A percentile compares a stretch with the other conserved stretches of the same genome.
Evolutionary conservation across 805 yeast genomes (phyloP).

Genomic region (Wickerhamiella occidentalis): DNA sequence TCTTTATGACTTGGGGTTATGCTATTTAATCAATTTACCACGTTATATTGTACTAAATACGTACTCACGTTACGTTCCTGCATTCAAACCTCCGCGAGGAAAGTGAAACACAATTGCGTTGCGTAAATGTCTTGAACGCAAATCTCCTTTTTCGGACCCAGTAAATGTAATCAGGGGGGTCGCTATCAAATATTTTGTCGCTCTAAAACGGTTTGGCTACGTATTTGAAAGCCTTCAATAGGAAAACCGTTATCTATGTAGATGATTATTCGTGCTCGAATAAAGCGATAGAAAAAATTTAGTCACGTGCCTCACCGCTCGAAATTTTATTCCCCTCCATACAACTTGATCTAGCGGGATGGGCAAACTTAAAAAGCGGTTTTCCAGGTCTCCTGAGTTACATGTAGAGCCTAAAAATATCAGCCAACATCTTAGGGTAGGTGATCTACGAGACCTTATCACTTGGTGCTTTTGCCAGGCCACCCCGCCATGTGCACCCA

Average conservation of each 20-base stretch:
- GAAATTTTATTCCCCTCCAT: background rate
- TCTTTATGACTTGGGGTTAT: too few species aligned
- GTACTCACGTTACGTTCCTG: too few species aligned
- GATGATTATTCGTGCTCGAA: too few species aligned
- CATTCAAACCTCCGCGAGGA: too few species aligned
- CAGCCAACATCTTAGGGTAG: conserved; percentile 15
- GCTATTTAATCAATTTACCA: too few species aligned
- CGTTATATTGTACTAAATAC: too few species aligned
- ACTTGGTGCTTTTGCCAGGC: conserved; percentile 34
- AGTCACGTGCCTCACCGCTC: conserved; percentile 6
- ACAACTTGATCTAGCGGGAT: background rate
- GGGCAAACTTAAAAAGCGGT: conserved; percentile 4
- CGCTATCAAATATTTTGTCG: too few species aligned
- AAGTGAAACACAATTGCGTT: background rate
- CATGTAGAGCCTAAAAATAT: conserved; percentile 7
- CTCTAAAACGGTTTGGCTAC: too few species aligned
- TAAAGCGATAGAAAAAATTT: background rate
- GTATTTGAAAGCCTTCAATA: too few species aligned
- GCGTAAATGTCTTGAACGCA: background rate
- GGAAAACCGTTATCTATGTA: too few species aligned
- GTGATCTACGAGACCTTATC: conserved; percentile 37
- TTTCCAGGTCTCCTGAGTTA: conserved; percentile 1
- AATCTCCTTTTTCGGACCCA: background rate
- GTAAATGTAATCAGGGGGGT: too few species aligned
- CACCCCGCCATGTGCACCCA: conserved; percentile 30